Conservation (phyloP, 495 filamentous ascomycete species). For the Mycothermus thermophilus region DNA sequence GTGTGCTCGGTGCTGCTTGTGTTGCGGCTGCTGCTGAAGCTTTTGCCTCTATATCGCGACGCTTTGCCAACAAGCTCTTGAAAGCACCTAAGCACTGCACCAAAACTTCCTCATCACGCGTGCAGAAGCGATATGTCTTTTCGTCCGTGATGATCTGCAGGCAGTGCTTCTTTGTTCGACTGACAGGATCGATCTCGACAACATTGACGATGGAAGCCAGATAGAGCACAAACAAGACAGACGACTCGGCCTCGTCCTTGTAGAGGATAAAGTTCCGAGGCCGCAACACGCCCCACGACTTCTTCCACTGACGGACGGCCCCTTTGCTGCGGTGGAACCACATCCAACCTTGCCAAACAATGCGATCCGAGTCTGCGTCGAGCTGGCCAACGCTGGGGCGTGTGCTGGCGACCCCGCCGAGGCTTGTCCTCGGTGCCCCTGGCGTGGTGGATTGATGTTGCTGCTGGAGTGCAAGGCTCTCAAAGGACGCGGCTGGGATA, state of each 20-base stretch:
- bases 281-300: conserved; percentile 83
- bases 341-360: conserved; percentile 86
- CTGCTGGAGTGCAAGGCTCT: conserved; percentile 28
- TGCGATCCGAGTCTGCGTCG: conserved; percentile 48
- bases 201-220: conserved; percentile 75
- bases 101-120: conserved; percentile 65
- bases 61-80: conserved; percentile 74
- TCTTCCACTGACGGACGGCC: conserved; percentile 90
- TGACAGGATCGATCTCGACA: conserved; percentile 81
- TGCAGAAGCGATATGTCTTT: conserved; percentile 79
- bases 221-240: conserved; percentile 67
- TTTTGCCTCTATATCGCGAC: conserved; percentile 39
- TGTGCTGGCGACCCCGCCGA: conserved; percentile 38
- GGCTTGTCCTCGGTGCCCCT: conserved; percentile 5
- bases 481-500: conserved; percentile 28
- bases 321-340: conserved; percentile 72
- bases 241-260: conserved; percentile 86
- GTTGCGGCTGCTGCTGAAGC: conserved; percentile 18
- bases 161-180: conserved; percentile 70
- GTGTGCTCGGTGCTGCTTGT: conserved; percentile 2
- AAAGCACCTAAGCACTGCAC: conserved; percentile 77
- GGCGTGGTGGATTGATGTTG: conserved; percentile 18
- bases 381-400: conserved; percentile 40
- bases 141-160: conserved; percentile 92
- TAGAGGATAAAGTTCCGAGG: conserved; percentile 79